These are phyloP conservation scores for Suhomyces kilbournensis DNA, from an alignment of 805 yeast species.

Conservation along the genomic window DNA sequence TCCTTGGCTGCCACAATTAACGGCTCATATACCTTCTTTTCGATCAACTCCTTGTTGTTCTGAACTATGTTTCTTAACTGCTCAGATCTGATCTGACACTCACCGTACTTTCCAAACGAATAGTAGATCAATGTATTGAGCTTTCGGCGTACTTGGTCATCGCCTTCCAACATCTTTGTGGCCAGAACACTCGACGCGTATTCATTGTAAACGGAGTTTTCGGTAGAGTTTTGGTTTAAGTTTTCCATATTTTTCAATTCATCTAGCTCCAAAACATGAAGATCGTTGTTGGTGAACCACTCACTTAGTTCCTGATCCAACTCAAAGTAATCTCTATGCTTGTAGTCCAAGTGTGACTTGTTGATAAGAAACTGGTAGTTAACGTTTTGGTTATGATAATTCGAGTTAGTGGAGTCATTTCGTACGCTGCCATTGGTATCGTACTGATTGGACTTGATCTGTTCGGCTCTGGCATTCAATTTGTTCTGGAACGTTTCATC, in stretches of 20 bases:
- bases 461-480: conserved; percentile 42
- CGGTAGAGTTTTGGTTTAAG: background rate
- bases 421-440: background rate
- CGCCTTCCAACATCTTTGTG: background rate
- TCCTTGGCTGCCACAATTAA: background rate
- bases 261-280: conserved; percentile 6
- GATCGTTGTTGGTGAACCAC: conserved; percentile 39
- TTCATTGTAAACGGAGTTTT: background rate
- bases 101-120: conserved; percentile 24
- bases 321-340: conserved; percentile 24
- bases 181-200: background rate
- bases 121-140: conserved; percentile 17
- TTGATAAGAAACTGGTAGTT: conserved; percentile 28
- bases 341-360: conserved; percentile 29
- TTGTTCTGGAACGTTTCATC: conserved; percentile 44
- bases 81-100: conserved; percentile 9
- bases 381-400: background rate
- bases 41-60: conserved; percentile 8
- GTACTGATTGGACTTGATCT: conserved; percentile 18
- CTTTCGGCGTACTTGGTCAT: background rate
- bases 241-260: background rate
- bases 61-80: conserved; percentile 15
- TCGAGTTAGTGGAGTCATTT: background rate
- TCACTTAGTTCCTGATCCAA: conserved; percentile 32
- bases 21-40: conserved; percentile 4